Conservation (phyloP, 2,329 filamentous ascomycete genomes). For the Fusarium guadeloupense region DNA sequence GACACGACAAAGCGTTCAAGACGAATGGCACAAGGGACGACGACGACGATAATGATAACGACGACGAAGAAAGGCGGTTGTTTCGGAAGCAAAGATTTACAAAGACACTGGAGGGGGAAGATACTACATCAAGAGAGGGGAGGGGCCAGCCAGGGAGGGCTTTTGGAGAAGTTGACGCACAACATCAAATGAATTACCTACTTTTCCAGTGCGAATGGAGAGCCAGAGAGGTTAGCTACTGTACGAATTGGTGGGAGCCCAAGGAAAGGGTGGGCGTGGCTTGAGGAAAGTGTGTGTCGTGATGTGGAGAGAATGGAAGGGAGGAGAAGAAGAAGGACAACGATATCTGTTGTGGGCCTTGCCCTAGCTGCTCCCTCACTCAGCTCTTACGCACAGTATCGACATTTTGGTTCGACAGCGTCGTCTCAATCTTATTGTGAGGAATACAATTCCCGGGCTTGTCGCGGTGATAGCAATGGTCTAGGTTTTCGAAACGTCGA, state of each 20-base stretch:
- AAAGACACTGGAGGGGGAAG: slow-evolving; percentile 11
- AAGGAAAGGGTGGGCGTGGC: slow-evolving; percentile 37
- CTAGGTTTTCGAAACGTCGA: slow-evolving; percentile 20
- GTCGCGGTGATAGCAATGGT: slow-evolving; percentile 23
- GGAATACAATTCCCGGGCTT: slow-evolving; percentile 12
- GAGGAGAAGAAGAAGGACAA: slow-evolving; percentile 43
- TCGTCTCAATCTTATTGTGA: slow-evolving; percentile 16
- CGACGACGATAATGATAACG: slow-evolving; percentile 11
- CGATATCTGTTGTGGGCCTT: slow-evolving; percentile 37
- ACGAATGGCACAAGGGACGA: slow-evolving; percentile 32
- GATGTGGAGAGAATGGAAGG: slow-evolving; percentile 44
- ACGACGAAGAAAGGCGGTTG: slow-evolving; percentile 14
- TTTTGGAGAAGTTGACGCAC: slow-evolving; percentile 39
- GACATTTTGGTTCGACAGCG: slow-evolving; percentile 19
- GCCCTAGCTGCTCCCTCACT: slow-evolving; percentile 31
- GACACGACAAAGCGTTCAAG: slow-evolving; percentile 34
- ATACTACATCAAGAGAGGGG: slow-evolving; percentile 19
- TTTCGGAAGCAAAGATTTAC: slow-evolving; percentile 19
- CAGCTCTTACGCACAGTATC: slow-evolving; percentile 36
- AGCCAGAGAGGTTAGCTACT: slow-evolving; percentile 28
- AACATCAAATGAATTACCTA: slow-evolving; percentile 30
- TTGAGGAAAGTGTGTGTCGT: slow-evolving; percentile 36
- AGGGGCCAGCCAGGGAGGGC: slow-evolving; percentile 30
- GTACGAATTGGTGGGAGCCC: slow-evolving; percentile 31
- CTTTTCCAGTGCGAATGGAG: slow-evolving; percentile 32